Evolutionary conservation across 2,329 filamentous ascomycete genomes (phyloP), one percentile per base, ranked within the genome.

Genomic region (Trichoderma brevicompactum): DNA sequence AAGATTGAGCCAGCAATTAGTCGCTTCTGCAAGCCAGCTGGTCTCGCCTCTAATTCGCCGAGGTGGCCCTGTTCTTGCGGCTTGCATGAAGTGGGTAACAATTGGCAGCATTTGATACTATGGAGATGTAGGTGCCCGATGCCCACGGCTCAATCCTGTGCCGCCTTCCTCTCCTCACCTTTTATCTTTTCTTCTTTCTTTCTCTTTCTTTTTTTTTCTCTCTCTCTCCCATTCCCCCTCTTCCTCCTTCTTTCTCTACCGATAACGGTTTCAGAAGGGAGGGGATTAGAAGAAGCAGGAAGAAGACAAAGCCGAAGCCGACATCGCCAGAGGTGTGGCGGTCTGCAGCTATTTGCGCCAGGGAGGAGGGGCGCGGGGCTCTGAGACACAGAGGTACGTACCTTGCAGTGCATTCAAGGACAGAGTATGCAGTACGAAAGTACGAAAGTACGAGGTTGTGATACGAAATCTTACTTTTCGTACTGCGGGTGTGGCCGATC

Each of bases 111-210:
- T 9, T 46, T 28, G 59, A 41, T 38, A 9, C 52, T 41, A 34
- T 19, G 52, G 36, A 54, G 36, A 41, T 49, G 49, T 59, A 59
- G 63, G 40, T 65, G 63, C 63, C 63, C 48, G 46, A 65, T 38
- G 46, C 46, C 36, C 56, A 32, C 56, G 56, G 56, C 15, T 60
- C 32, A 32, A 19, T 34, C 19, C 59, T 44, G 46, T 41, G 23
- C 40, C 58, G 13, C 12, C 17, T 28, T 50, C 54, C 44, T 32
- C 61, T 34, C 34, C 15, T 12, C 8, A n/a, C 17, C 28, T 59
- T 52, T 50, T 50, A 4, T 12, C 23, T 17, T 46, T 15, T 54
- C 17, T 40, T 15, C 8, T 41, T 38, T 56, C 15, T 41, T 15
- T 28, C 5, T 36, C 28, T n/a, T 19, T 28, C 6, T 19, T 32